phyloP scores from a whole-genome alignment of 768 basidiomycete genomes.

The Xerocomus spinulosus region DNA sequence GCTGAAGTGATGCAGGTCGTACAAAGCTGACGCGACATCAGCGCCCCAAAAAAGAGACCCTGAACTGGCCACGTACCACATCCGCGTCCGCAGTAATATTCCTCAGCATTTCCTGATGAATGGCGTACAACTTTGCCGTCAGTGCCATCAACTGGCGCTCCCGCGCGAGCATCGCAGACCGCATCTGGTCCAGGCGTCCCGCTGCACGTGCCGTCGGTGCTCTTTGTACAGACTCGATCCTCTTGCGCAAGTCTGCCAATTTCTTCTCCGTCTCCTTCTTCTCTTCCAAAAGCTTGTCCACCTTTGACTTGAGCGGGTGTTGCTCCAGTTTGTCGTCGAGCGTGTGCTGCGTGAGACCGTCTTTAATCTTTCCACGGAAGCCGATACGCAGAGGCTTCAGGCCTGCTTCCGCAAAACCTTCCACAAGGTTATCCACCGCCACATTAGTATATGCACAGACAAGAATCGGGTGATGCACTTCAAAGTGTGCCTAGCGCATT shows the following conservation, averaged over 20 bases:
- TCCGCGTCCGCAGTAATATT: constrained; percentile 65
- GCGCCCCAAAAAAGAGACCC: background rate
- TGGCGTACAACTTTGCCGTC: constrained; percentile 45
- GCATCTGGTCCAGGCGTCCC: constrained; percentile 29
- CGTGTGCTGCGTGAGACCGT: constrained; percentile 51
- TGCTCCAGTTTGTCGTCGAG: constrained; percentile 58
- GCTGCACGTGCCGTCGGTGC: constrained; percentile 11
- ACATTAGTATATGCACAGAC: constrained; percentile 95
- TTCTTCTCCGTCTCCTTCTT: constrained; percentile 31
- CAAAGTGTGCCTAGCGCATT: constrained; percentile 59
- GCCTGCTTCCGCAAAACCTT: constrained; percentile 57
- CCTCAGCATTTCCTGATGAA: constrained; percentile 59
- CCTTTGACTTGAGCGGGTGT: constrained; percentile 51
- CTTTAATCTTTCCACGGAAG: constrained; percentile 52
- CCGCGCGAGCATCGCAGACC: constrained; percentile 17
- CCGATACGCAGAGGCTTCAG: constrained; percentile 78
- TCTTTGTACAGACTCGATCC: constrained; percentile 18
- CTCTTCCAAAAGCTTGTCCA: constrained; percentile 40
- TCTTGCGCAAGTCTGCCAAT: constrained; percentile 23
- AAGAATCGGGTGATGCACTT: constrained; percentile 77
- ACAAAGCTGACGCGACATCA: constrained; percentile 55
- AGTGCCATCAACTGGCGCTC: constrained; percentile 32
- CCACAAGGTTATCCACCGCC: constrained; percentile 87
- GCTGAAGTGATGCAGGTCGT: constrained; percentile 85
- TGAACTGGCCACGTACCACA: constrained; percentile 50